phyloP scores from a whole-genome alignment of 352 stramenopile species.

The Peronospora farinosa region DNA sequence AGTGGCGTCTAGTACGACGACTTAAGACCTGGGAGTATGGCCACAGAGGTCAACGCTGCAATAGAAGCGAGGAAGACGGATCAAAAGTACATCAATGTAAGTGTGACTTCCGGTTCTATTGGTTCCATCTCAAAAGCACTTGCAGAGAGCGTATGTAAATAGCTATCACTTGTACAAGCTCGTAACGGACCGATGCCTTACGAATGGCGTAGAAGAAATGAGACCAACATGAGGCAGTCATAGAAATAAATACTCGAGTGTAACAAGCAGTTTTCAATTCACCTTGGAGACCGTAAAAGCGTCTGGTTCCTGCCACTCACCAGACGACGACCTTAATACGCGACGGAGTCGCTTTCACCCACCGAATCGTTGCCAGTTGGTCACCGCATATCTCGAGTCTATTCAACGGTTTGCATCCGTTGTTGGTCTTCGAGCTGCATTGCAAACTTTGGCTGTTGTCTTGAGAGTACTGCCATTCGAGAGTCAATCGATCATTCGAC shows the following conservation, averaged over 20 bases:
- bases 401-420: slow-evolving; percentile 10
- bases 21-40: no score
- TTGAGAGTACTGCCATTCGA: neutral
- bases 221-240: neutral
- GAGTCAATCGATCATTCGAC: slow-evolving; percentile 7
- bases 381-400: slow-evolving; percentile 7
- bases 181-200: neutral
- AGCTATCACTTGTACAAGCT: neutral
- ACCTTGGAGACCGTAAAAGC: slow-evolving; percentile 2
- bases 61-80: no score
- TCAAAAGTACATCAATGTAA: no score
- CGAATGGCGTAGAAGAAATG: neutral
- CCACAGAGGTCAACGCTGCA: no score
- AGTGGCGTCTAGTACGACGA: no score
- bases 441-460: neutral
- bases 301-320: neutral
- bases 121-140: neutral
- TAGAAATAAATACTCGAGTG: neutral
- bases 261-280: slow-evolving; percentile 12
- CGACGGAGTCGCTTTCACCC: neutral
- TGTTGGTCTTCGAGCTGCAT: slow-evolving; percentile 8
- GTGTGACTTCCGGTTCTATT: no score
- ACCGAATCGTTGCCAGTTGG: slow-evolving; percentile 1
- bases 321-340: slow-evolving; percentile 13
- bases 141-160: neutral